phyloP scores from a whole-genome alignment of 1,284 basidiomycete genomes.

The Irpex sp. region DNA sequence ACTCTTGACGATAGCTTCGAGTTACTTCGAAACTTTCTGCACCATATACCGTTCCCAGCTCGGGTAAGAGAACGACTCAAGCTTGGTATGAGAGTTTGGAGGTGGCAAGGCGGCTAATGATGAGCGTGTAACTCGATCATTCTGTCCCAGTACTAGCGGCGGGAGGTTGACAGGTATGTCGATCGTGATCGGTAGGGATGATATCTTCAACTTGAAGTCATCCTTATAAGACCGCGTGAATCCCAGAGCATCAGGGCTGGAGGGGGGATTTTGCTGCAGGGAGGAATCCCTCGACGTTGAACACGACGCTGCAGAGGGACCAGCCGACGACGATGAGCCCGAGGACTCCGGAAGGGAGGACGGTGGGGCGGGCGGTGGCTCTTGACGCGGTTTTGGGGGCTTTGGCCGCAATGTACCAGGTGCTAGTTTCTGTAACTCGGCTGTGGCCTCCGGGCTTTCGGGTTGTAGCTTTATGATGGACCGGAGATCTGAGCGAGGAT shows the following conservation, averaged over 20 bases:
- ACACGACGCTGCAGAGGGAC: slow-evolving; percentile 23
- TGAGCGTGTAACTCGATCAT: slow-evolving; percentile 25
- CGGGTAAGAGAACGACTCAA: slow-evolving; percentile 46
- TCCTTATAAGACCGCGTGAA: slow-evolving; percentile 47
- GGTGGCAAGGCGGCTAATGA: slow-evolving; percentile 29
- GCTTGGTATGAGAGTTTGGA: slow-evolving; percentile 22
- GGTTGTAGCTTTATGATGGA: slow-evolving; percentile 57
- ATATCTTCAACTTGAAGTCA: slow-evolving; percentile 48
- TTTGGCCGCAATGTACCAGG: slow-evolving; percentile 20
- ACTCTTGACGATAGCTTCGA: not conserved
- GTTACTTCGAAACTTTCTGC: slow-evolving; percentile 27
- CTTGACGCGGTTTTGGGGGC: slow-evolving; percentile 2
- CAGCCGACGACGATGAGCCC: slow-evolving; percentile 11
- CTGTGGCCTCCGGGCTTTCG: slow-evolving; percentile 51
- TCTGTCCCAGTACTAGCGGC: slow-evolving; percentile 19
- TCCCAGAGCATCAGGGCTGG: slow-evolving; percentile 28
- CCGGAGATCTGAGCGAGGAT: slow-evolving; percentile 44
- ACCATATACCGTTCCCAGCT: slow-evolving; percentile 63
- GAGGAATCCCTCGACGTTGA: slow-evolving; percentile 12
- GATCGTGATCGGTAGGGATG: slow-evolving; percentile 38
- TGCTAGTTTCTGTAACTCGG: slow-evolving; percentile 45
- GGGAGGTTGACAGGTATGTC: slow-evolving; percentile 31
- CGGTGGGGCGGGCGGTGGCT: slow-evolving; percentile 13
- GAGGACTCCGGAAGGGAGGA: slow-evolving; percentile 12
- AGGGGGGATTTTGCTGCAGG: not conserved